Evolutionary conservation across 805 yeast genomes (phyloP), one percentile per base, ranked within the genome.

Genomic region (Hanseniaspora mollemarum): DNA sequence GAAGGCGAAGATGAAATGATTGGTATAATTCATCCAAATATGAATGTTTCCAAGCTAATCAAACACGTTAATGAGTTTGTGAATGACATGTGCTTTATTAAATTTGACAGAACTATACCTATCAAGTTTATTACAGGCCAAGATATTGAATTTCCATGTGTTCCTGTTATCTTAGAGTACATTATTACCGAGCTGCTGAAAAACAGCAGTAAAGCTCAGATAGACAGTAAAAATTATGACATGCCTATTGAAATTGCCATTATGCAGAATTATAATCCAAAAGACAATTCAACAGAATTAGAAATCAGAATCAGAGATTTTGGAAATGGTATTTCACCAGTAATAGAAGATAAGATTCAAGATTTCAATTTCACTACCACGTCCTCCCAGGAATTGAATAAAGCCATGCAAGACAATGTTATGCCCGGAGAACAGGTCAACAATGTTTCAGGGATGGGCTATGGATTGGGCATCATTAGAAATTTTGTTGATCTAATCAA

Each of bases 361-460:
- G 87, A 84, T 58, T 90, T 86, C 66, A 81, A 95, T 4, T 90
- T 83, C 65, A 75, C 94, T 1, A 86, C 95, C 0, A 87, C 80
- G 54, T 80, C 78, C 43, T 63, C 65, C 4, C 70, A 72, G 19
- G 83, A 76, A 13, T 71, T 76, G 36, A 75, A 74, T 58, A 74
- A 75, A 58, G 67, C 66, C 0, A 67, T 58, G 71, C 70, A 56
- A 57, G 71, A 63, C 53, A 82, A 83, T 58, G 76, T 76, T 26
- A 80, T 83, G 31, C 88, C 87, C 0, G 88, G 87, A 1, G 72
- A 74, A 22, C 81, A 81, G 1, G 82, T 84, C 1, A 71, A 72
- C 41, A 72, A 73, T 21, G 75, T 90, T 32, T 95, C 96, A 0
- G 98, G 98, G 0, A 83, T 92, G 84, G 97, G 97, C 0, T 90